Percentiles rank a stretch among this genome's conserved stretches.
These are phyloP conservation scores for Neonectria neomacrospora DNA, from an alignment of 2,329 filamentous ascomycete genomes.

Conservation along the genomic window DNA sequence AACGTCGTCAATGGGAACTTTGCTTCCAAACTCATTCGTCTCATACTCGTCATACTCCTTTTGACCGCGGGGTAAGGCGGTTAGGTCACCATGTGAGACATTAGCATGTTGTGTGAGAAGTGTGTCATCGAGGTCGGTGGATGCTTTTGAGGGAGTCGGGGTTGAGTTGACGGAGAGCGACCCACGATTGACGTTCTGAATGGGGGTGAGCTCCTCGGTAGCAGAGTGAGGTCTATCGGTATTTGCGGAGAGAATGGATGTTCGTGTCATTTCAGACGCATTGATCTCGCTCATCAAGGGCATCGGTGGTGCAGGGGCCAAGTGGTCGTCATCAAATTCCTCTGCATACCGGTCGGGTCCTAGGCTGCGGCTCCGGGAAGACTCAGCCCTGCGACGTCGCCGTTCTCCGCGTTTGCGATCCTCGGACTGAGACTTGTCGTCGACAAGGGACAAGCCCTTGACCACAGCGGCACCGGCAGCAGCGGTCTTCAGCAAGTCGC, in stretches of 20 bases:
- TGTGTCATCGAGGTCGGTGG: slow-evolving; percentile 66
- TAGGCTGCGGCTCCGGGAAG: slow-evolving; percentile 56
- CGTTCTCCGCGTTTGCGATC: slow-evolving; percentile 64
- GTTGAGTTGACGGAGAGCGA: slow-evolving; percentile 69
- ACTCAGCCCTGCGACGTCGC: slow-evolving; percentile 64
- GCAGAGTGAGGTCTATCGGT: slow-evolving; percentile 79
- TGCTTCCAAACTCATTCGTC: slow-evolving; percentile 57
- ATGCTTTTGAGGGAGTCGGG: slow-evolving; percentile 69
- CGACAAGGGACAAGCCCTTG: slow-evolving; percentile 48
- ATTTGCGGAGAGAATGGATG: slow-evolving; percentile 85
- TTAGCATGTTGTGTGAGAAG: slow-evolving; percentile 76
- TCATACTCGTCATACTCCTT: slow-evolving; percentile 60
- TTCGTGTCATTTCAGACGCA: slow-evolving; percentile 86
- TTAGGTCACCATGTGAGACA: slow-evolving; percentile 68
- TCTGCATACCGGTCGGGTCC: slow-evolving; percentile 59
- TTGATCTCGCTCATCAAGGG: slow-evolving; percentile 88
- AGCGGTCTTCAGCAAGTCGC: slow-evolving; percentile 57
- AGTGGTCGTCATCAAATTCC: slow-evolving; percentile 64
- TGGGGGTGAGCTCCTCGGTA: slow-evolving; percentile 69
- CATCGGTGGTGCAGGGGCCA: slow-evolving; percentile 76
- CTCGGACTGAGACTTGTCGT: slow-evolving; percentile 56
- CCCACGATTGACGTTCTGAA: slow-evolving; percentile 72
- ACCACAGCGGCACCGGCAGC: slow-evolving; percentile 58
- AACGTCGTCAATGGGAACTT: slow-evolving; percentile 54
- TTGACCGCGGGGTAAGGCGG: slow-evolving; percentile 62